A percentile compares a stretch with the other conserved stretches of the same genome.
These are phyloP conservation scores for Teratosphaeria zuluensis DNA, from an alignment of 2,329 filamentous ascomycete genomes.

Conservation along the genomic window DNA sequence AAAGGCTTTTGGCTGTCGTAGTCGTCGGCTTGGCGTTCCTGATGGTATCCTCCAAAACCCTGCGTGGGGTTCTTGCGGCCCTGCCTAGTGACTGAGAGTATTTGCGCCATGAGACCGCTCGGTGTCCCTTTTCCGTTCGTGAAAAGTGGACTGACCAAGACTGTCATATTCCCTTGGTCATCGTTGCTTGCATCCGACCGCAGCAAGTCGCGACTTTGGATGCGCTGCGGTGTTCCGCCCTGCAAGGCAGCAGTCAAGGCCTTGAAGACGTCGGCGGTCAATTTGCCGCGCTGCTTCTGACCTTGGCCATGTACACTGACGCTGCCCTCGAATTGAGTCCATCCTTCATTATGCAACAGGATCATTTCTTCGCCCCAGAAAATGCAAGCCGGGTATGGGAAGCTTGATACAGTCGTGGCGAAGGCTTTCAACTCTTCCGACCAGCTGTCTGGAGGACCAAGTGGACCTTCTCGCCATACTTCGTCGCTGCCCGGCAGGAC, in stretches of 20 bases:
- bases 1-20: not conserved
- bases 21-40: not conserved
- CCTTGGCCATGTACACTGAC: constrained; percentile 25
- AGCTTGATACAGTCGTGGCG: constrained; percentile 26
- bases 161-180: constrained; percentile 6
- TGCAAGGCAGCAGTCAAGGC: constrained; percentile 25
- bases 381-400: constrained; percentile 33
- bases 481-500: constrained; percentile 8
- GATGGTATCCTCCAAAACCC: not conserved
- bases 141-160: constrained; percentile 18
- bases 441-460: constrained; percentile 29
- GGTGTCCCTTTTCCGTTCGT: not conserved
- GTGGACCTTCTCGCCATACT: constrained; percentile 11
- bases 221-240: constrained; percentile 13
- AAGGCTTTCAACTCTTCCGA: constrained; percentile 20
- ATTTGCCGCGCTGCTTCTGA: constrained; percentile 21
- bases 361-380: constrained; percentile 33
- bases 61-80: not conserved
- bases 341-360: constrained; percentile 33
- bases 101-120: constrained; percentile 7
- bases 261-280: constrained; percentile 26
- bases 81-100: constrained; percentile 1
- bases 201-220: constrained; percentile 13
- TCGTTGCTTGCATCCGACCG: not conserved
- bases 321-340: constrained; percentile 27